Conservation (phyloP, 2,329 filamentous ascomycete species). For the Blastomyces emzantsi region DNA sequence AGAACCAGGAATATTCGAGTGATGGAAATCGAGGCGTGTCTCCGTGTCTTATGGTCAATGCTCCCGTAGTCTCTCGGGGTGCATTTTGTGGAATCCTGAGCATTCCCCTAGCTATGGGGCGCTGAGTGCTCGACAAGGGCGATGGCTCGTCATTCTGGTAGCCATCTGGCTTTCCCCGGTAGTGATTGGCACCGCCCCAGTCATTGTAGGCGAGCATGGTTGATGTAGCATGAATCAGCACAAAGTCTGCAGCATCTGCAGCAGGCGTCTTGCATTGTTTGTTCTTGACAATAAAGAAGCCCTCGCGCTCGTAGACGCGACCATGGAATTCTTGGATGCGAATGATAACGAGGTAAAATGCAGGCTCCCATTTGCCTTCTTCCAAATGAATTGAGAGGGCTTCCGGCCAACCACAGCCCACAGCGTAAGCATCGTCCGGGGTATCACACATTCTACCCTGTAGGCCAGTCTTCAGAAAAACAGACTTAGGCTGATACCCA, state of each 20-base stretch:
- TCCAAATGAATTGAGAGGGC: background rate
- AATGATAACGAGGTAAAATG: background rate
- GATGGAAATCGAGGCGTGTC: background rate
- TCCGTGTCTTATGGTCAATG: background rate
- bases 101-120: background rate
- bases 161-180: background rate
- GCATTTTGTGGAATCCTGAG: background rate
- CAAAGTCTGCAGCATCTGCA: background rate
- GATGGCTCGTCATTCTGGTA: background rate
- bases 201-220: background rate
- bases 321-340: background rate
- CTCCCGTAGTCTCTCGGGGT: background rate
- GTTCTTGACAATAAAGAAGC: background rate
- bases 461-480: background rate
- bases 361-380: background rate
- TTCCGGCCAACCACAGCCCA: background rate
- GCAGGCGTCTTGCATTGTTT: background rate
- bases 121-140: background rate
- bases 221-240: background rate
- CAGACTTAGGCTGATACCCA: background rate
- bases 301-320: background rate
- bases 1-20: background rate
- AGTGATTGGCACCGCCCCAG: background rate
- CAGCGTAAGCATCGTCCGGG: background rate
- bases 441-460: background rate